Evolutionary conservation across 345 rosid genomes (phyloP), one percentile per base, ranked within the genome.

Genomic region (Hibiscus syriacus): DNA sequence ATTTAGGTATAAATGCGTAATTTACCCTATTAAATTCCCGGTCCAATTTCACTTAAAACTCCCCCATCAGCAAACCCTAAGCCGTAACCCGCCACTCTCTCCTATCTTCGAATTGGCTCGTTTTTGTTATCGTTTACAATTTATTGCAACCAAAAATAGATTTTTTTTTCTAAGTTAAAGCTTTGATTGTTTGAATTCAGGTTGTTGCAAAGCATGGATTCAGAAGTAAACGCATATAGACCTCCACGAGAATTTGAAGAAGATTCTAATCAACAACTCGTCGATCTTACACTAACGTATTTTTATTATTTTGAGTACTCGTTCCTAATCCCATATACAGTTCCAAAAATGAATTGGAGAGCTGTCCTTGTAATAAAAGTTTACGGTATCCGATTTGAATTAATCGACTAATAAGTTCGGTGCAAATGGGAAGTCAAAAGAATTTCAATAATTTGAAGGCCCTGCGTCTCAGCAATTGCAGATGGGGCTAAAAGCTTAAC

Each of bases 231-330:
- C 11, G 66, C 68, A 30, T 86, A 81, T 75, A 73, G 64, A 20
- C 90, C 91, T 25, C 70, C 79, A 0, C 76, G 75, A 1, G 89
- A 78, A 48, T 86, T 76, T 48, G 67, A 64, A 34, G 78, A 76
- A 64, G 82, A 83, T 43, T 22, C 68, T 7, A 66, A 66, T 56
- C 81, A 80, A 6, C 74, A 83, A 4, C 85, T 89, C 4, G 23
- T 62, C 12, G 86, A 89, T 69, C 46, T 80, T 49, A 70, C 66
- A 4, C 6, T 60, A 64, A 64, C 75, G 0, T n/a, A n/a, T n/a
- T n/a, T n/a, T n/a, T n/a, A n/a, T n/a, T n/a, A n/a, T n/a, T n/a
- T n/a, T n/a, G n/a, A n/a, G n/a, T n/a, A n/a, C n/a, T n/a, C n/a
- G n/a, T n/a, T n/a, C n/a, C n/a, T n/a, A n/a, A n/a, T n/a, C n/a